Evolutionary conservation across 2,329 filamentous ascomycete species (phyloP), one percentile per base, ranked within the genome.

Genomic region (Aureobasidium melanogenum): DNA sequence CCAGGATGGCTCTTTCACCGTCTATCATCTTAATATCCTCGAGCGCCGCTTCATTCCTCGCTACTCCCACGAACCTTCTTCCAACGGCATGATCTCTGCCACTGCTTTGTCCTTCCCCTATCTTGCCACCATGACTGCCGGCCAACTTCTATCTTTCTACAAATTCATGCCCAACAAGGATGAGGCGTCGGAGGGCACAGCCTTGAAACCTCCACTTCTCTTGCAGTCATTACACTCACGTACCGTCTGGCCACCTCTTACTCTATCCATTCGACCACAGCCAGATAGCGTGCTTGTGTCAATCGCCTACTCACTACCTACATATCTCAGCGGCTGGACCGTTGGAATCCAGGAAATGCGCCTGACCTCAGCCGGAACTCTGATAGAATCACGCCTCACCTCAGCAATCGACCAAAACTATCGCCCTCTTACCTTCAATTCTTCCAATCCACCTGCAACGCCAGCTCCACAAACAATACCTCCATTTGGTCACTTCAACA

Each of bases 341-440:
- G 82, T 96, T 17, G 92, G 91, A 2, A 84, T 97, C n/a, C 93
- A 97, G 72, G 93, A 97, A 72, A 77, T 97, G 46, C 85, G 88
- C 62, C 80, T 96, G n/a, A 74, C 74, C 36, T 72, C 72, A 55
- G 71, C 74, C 50, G 82, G 82, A 7, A 74, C 74, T 15, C 71
- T 83, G 0, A 67, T 79, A 1, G 73, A 76, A 38, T 82, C 80
- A 2, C 77, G 80, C 7, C 67, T 82, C 3, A 75, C 80, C 17
- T 79, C 78, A 2, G 79, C 80, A n/a, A 72, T 79, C 19, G 75
- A 79, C 22, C 74, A 77, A 57, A 75, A 77, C 30, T 80, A 77
- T 48, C 76, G 77, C 1, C 72, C 69, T 64, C 71, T 67, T 55
- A 77, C 63, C 62, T 75, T 72, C 62, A 52, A 54, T 43, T 52